These are phyloP conservation scores for Musa schizocarpa DNA, from an alignment of 176 grass and related monocot species.

Conservation along the genomic window DNA sequence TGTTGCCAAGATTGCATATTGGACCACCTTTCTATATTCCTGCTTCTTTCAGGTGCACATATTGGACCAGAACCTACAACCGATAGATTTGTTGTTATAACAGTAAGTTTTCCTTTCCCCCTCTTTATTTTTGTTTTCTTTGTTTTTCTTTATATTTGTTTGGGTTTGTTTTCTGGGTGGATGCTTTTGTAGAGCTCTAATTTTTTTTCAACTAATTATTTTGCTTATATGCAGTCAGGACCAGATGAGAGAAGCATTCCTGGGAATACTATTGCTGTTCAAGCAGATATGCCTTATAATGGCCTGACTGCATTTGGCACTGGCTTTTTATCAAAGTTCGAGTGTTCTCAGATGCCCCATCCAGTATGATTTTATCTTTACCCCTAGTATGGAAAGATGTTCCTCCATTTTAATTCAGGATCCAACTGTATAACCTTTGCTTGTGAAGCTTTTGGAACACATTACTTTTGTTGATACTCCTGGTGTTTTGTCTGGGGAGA, in stretches of 20 bases:
- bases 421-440: neutral
- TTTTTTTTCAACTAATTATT: conserved; percentile 4
- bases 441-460: conserved; percentile 79
- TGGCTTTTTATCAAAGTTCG: conserved; percentile 89
- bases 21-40: neutral
- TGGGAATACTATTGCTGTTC: conserved; percentile 92
- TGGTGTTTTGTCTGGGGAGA: conserved; percentile 41
- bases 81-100: conserved; percentile 96
- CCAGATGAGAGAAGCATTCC: conserved; percentile 91
- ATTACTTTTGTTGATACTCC: conserved; percentile 97
- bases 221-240: conserved; percentile 51
- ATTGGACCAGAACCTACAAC: conserved; percentile 99
- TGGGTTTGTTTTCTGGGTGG: neutral
- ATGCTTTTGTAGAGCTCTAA: too few species aligned
- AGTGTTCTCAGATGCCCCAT: conserved; percentile 99
- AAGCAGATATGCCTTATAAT: conserved; percentile 93
- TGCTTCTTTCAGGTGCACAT: conserved; percentile 60
- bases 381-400: neutral
- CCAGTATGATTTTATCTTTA: conserved; percentile 47
- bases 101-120: conserved; percentile 23
- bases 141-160: neutral
- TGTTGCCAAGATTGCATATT: neutral
- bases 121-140: neutral
- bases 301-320: conserved; percentile 91
- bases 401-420: neutral